Base-by-base conservation (phyloP, 306 rosid species). In the Pterocarpus santalinus region DNA sequence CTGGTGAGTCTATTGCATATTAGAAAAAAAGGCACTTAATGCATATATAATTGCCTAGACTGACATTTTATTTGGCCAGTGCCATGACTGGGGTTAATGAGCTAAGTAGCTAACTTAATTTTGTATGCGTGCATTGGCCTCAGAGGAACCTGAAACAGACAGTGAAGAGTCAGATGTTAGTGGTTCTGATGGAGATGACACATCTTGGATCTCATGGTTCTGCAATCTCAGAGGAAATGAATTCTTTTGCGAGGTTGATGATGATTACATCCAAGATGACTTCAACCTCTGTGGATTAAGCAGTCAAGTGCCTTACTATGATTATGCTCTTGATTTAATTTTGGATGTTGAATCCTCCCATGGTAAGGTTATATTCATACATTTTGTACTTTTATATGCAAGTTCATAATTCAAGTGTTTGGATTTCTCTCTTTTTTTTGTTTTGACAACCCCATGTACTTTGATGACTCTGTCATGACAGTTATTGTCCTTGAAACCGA, bases 191-290 rank as follows among this genome's bases (percentile, higher is more conserved):
- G 99, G 96, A 32, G 98, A 93, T 69, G 99, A 95, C 88, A 95
- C 99, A 16, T 93, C 99, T 33, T 95, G 99, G 99, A 95, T 95
- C 81, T 93, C 99, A 14, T 95, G 99, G 99, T 95, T 93, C 88
- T 95, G 99, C 88, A 95, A 93, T 90, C 86, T 95, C 83, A 86
- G 98, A 51, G 99, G 99, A 73, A 95, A 95, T 79, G 99, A 95
- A 69, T 95, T 95, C 77, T 95, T 95, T 79, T 95, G 99, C 58
- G 99, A 95, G 89, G 99, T 95, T 13, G 99, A 95, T 76, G 99
- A 95, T 80, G 99, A 95, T 58, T 95, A 95, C 88, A 95, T 95
- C 35, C 99, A 95, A 77, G 99, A 95, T 69, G 99, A 95, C 84
- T 95, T 95, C 77, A 95, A 95, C 87, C 99, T 95, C 43, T 95